These are phyloP conservation scores for Pyrenochaeta sp. DNA, from an alignment of 2,329 filamentous ascomycete species.

Conservation along the genomic window DNA sequence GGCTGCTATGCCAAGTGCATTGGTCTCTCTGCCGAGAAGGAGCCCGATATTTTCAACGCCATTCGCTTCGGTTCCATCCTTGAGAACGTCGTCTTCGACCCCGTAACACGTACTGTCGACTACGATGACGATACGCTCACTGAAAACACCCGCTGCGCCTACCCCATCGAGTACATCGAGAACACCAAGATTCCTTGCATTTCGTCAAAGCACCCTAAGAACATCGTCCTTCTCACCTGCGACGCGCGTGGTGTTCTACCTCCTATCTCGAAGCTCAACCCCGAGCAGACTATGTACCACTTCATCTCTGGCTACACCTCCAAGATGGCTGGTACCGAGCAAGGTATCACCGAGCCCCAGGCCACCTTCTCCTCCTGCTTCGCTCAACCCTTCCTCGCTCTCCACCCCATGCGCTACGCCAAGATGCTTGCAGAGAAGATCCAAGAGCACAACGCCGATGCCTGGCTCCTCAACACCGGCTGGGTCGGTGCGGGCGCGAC, in stretches of 20 bases:
- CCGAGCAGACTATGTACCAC: constrained; percentile 99
- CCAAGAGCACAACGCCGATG: constrained; percentile 90
- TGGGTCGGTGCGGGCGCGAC: constrained; percentile 93
- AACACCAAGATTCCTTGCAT: constrained; percentile 99
- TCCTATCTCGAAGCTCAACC: constrained; percentile 95
- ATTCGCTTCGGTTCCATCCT: constrained; percentile 97
- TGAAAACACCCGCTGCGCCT: constrained; percentile 97
- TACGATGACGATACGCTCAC: constrained; percentile 95
- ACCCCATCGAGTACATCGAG: constrained; percentile 98
- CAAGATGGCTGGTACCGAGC: constrained; percentile 99
- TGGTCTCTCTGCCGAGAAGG: constrained; percentile 96
- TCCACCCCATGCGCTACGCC: constrained; percentile 99
- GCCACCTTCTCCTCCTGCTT: constrained; percentile 99
- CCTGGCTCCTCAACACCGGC: constrained; percentile 98
- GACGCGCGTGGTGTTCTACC: constrained; percentile 97
- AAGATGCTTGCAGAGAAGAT: constrained; percentile 99
- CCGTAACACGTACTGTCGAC: constrained; percentile 85
- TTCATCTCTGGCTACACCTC: constrained; percentile 99
- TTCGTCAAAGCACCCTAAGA: constrained; percentile 85
- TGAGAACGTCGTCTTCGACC: constrained; percentile 98
- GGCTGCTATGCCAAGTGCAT: constrained; percentile 99
- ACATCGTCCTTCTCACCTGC: constrained; percentile 98
- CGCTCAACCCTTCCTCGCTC: constrained; percentile 96
- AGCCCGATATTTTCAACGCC: constrained; percentile 95
- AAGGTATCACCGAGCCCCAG: constrained; percentile 95